These are phyloP conservation scores for Trichoderma erinaceum DNA, from an alignment of 495 filamentous ascomycete genomes.

Conservation along the genomic window DNA sequence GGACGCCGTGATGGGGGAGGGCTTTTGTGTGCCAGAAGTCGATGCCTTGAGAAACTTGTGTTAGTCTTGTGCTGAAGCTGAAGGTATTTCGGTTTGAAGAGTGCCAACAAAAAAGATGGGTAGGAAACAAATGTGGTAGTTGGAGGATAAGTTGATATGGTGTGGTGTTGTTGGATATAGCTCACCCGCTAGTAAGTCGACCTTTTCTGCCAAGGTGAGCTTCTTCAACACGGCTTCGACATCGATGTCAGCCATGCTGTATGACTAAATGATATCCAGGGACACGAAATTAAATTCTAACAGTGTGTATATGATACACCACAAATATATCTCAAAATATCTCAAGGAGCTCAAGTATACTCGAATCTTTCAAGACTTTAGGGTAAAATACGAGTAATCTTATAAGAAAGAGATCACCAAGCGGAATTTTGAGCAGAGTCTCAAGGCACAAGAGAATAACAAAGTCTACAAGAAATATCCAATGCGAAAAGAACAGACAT, in stretches of 20 bases:
- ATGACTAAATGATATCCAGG: background rate
- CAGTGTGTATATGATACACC: background rate
- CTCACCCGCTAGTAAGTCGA: constrained; percentile 54
- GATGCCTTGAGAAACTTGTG: constrained; percentile 33
- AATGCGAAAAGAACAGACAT: background rate
- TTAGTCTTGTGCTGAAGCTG: background rate
- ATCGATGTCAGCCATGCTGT: constrained; percentile 50
- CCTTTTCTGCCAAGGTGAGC: constrained; percentile 57
- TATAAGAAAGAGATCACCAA: no score
- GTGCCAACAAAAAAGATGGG: background rate
- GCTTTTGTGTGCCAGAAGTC: constrained; percentile 64
- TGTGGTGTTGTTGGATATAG: constrained; percentile 11
- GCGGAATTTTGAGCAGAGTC: background rate
- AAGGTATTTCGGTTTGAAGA: no score
- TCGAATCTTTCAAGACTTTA: no score
- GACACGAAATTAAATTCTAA: background rate
- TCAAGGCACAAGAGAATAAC: background rate
- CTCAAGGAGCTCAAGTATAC: no score
- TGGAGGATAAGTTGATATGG: background rate
- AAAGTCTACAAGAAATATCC: background rate
- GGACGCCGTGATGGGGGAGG: constrained; percentile 51
- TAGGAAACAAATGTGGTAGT: background rate
- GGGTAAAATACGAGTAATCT: no score
- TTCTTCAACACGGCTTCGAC: constrained; percentile 57
- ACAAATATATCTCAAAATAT: no score